phyloP scores from a whole-genome alignment of 345 rosid species.

The Hirschfeldia incana region DNA sequence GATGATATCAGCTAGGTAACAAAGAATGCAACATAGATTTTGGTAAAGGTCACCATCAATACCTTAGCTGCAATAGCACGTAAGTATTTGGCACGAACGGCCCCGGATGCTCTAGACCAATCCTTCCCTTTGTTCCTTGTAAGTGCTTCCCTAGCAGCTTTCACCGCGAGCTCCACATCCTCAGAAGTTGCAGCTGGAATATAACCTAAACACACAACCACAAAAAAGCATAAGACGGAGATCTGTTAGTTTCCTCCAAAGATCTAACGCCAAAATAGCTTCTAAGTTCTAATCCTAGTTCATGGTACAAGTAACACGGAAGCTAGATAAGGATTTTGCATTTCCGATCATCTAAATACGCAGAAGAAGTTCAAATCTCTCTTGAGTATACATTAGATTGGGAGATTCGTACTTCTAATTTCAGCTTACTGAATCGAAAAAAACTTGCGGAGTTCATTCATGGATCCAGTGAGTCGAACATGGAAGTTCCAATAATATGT shows the following conservation, averaged over 20 bases:
- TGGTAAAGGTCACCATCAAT: not conserved
- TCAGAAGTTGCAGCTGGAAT: slow-evolving; percentile 93
- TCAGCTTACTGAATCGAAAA: not conserved
- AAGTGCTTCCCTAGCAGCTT: slow-evolving; percentile 78
- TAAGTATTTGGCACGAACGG: slow-evolving; percentile 81
- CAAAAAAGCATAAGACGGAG: not conserved
- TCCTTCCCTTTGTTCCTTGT: slow-evolving; percentile 70
- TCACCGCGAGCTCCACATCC: slow-evolving; percentile 93
- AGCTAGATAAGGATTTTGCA: not conserved
- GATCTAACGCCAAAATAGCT: slow-evolving; percentile 11
- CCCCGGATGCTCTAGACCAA: slow-evolving; percentile 81
- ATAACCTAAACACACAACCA: slow-evolving; percentile 56
- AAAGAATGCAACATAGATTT: not conserved
- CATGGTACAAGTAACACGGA: too few relatives aligned
- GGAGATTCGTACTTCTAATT: not conserved
- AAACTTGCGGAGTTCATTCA: not conserved
- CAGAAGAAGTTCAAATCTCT: not conserved
- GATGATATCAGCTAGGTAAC: not conserved
- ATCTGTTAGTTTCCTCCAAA: not conserved
- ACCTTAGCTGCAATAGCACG: slow-evolving; percentile 99
- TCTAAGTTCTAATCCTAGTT: too few relatives aligned
- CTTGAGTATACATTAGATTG: not conserved
- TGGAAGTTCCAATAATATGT: too few relatives aligned
- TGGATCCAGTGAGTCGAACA: not conserved
- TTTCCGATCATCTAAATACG: not conserved